A percentile compares a stretch with the other conserved stretches of the same genome.
phyloP scores from a whole-genome alignment of 805 yeast genomes.

The Starmerella gropengiesseri region DNA sequence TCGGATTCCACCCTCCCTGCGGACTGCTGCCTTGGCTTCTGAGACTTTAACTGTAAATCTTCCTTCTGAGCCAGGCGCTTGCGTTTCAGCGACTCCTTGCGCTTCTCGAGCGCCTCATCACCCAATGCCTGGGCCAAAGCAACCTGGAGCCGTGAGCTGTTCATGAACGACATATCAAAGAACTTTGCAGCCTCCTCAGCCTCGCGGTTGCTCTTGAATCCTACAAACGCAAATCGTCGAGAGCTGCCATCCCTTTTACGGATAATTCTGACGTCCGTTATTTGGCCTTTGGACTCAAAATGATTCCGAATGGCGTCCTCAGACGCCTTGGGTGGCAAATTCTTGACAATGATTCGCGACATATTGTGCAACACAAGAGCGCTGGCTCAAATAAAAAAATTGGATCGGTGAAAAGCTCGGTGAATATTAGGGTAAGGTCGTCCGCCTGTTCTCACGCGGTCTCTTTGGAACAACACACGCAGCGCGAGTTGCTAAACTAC shows the following conservation, averaged over 20 bases:
- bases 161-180: constrained; percentile 69
- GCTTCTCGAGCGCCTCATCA: constrained; percentile 52
- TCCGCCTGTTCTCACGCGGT: background rate
- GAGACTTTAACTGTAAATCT: constrained; percentile 24
- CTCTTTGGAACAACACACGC: background rate
- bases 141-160: constrained; percentile 71
- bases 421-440: background rate
- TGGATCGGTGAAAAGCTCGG: background rate
- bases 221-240: constrained; percentile 87
- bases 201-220: constrained; percentile 60
- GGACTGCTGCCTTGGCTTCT: background rate
- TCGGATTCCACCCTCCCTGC: constrained; percentile 24
- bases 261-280: constrained; percentile 82
- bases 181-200: constrained; percentile 69
- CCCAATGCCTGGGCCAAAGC: constrained; percentile 74
- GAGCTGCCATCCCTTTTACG: constrained; percentile 74
- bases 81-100: constrained; percentile 35
- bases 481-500: too few species aligned
- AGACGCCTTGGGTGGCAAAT: constrained; percentile 65
- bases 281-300: constrained; percentile 48
- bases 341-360: constrained; percentile 86
- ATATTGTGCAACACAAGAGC: background rate
- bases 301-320: constrained; percentile 63
- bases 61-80: constrained; percentile 11
- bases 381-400: background rate